Percentiles rank a stretch among this genome's conserved stretches.
Conservation (phyloP, 495 filamentous ascomycete species). For the Penicillium robsamsonii region DNA sequence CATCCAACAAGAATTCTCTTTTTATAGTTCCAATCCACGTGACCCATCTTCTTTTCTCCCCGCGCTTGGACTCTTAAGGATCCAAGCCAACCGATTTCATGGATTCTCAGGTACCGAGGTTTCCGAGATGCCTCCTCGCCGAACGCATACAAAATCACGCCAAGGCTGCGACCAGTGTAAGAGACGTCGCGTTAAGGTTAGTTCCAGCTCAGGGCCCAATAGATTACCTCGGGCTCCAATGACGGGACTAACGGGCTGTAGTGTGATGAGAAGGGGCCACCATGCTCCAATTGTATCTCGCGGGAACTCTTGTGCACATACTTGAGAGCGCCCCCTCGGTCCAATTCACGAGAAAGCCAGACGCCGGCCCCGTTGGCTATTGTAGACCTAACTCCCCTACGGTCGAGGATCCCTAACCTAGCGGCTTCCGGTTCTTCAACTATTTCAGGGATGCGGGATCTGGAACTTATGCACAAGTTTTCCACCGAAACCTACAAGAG, state of each 20-base stretch:
- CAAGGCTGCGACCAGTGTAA: constrained; percentile 60
- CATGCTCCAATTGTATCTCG: constrained; percentile 45
- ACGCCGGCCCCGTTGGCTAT: constrained; percentile 6
- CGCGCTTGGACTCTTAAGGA: constrained; percentile 12
- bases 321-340: constrained; percentile 28
- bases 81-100: constrained; percentile 6
- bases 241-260: constrained; percentile 17
- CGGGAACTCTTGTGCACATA: constrained; percentile 43
- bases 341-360: constrained; percentile 8
- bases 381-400: constrained; percentile 11
- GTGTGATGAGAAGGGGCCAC: constrained; percentile 48
- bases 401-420: constrained; percentile 23
- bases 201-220: background rate
- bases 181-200: constrained; percentile 54
- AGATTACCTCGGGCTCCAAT: constrained; percentile 2
- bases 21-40: constrained; percentile 10
- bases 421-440: constrained; percentile 17
- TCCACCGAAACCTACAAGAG: constrained; percentile 41
- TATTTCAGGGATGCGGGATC: constrained; percentile 28
- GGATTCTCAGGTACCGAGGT: background rate
- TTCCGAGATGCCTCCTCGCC: constrained; percentile 34
- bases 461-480: constrained; percentile 46
- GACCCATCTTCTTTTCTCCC: constrained; percentile 4
- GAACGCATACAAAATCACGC: constrained; percentile 56
- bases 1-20: no score